Conservation (phyloP, 306 rosid genomes). For the Corylus heterophylla region DNA sequence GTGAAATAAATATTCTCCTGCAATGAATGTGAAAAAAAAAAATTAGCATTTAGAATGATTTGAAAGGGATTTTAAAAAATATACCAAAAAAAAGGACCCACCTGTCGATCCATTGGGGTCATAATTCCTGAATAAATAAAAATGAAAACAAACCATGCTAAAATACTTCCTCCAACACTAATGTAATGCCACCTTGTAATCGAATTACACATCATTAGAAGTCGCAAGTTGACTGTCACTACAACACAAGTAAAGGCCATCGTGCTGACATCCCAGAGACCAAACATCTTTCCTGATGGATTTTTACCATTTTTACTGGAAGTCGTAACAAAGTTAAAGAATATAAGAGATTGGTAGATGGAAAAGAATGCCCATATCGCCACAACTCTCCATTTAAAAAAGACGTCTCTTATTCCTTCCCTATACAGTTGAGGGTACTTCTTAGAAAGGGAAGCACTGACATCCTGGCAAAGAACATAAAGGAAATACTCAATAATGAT, state of each 20-base stretch:
- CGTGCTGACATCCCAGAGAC: slow-evolving; percentile 96
- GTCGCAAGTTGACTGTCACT: slow-evolving; percentile 82
- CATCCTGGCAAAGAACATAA: slow-evolving; percentile 58
- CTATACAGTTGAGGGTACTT: slow-evolving; percentile 88
- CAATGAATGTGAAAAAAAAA: slow-evolving; percentile 32
- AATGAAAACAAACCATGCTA: slow-evolving; percentile 83
- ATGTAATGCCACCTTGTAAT: slow-evolving; percentile 90
- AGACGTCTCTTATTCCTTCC: slow-evolving; percentile 82
- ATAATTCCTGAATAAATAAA: slow-evolving; percentile 69
- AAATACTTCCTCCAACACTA: slow-evolving; percentile 91
- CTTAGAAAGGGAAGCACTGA: slow-evolving; percentile 87
- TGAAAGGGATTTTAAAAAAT: slow-evolving; percentile 4
- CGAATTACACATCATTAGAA: slow-evolving; percentile 81
- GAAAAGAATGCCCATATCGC: slow-evolving; percentile 89
- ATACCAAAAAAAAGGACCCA: slow-evolving; percentile 33
- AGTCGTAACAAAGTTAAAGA: slow-evolving; percentile 60
- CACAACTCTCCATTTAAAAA: slow-evolving; percentile 91
- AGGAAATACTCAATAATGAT: background rate
- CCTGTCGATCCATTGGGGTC: slow-evolving; percentile 72
- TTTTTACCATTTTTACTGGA: slow-evolving; percentile 59
- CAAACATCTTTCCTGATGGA: slow-evolving; percentile 72
- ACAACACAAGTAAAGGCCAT: slow-evolving; percentile 93
- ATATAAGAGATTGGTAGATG: slow-evolving; percentile 81
- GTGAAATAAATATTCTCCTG: slow-evolving; percentile 87
- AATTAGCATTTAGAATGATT: slow-evolving; percentile 14